These are phyloP conservation scores for Colletotrichum sp. DNA, from an alignment of 2,329 filamentous ascomycete genomes.

Conservation along the genomic window DNA sequence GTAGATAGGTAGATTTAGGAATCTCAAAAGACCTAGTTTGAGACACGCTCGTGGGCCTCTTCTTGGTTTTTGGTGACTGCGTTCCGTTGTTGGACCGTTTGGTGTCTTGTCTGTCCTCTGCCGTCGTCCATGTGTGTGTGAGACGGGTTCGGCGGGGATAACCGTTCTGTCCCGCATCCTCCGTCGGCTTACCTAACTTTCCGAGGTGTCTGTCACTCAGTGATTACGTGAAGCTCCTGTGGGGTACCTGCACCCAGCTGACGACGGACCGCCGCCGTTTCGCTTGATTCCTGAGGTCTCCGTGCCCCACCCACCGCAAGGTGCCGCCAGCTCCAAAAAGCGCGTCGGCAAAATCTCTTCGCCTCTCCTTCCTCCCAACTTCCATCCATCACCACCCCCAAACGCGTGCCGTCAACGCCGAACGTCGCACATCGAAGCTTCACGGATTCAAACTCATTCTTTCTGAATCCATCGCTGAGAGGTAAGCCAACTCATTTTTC, in stretches of 20 bases:
- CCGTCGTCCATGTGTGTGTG: background rate
- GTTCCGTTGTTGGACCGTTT: background rate
- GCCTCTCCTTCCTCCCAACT: background rate
- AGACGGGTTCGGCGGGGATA: background rate
- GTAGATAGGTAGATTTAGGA: background rate
- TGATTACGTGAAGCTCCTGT: slow-evolving; percentile 1
- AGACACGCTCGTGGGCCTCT: background rate
- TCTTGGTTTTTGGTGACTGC: background rate
- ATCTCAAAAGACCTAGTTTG: background rate
- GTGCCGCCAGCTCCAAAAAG: background rate
- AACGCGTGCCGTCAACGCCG: background rate
- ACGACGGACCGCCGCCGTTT: background rate
- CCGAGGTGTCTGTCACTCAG: background rate
- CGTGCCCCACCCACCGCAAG: background rate
- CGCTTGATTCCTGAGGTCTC: background rate
- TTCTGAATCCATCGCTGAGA: background rate
- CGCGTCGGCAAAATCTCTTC: background rate
- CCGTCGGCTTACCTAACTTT: background rate
- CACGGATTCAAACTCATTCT: background rate
- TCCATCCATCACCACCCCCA: background rate
- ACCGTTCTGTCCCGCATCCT: background rate
- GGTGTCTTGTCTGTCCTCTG: background rate
- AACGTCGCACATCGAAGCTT: background rate
- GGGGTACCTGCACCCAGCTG: background rate
- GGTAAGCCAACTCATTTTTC: background rate